phyloP scores from a whole-genome alignment of 108 stramenopile species.

The Fragilaria radians region DNA sequence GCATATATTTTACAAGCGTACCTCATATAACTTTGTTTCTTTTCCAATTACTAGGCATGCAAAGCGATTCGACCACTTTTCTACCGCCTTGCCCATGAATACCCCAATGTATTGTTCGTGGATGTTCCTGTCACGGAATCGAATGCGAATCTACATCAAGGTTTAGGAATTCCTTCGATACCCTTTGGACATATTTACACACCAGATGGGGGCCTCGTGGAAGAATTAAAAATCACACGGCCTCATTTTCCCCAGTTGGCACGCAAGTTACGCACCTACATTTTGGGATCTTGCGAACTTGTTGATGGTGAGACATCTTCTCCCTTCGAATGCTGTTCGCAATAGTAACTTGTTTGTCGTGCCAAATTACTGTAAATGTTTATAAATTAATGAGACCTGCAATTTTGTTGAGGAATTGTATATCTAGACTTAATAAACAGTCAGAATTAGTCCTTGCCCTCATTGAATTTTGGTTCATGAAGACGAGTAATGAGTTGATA shows the following conservation, averaged over 20 bases:
- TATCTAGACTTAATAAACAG: no score
- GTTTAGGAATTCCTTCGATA: constrained; percentile 43
- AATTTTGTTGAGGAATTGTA: no score
- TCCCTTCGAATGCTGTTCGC: background rate
- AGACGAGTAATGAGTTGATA: no score
- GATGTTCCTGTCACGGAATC: constrained; percentile 59
- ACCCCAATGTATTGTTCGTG: constrained; percentile 40
- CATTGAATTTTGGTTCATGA: no score
- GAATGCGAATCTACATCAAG: constrained; percentile 60
- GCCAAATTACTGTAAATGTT: no score
- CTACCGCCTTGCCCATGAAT: constrained; percentile 37
- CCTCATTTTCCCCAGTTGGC: constrained; percentile 25
- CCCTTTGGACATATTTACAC: constrained; percentile 67
- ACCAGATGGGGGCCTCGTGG: constrained; percentile 56
- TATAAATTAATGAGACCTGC: no score
- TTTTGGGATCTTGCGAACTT: constrained; percentile 6
- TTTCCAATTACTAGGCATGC: constrained; percentile 36
- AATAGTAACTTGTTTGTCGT: no score
- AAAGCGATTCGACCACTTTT: constrained; percentile 54
- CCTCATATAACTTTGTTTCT: background rate
- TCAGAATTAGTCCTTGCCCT: no score
- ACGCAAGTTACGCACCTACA: constrained; percentile 6
- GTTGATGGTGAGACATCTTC: background rate
- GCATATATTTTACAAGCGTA: constrained; percentile 2
- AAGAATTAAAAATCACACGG: constrained; percentile 48